These are phyloP conservation scores for Gentiana dahurica DNA, from an alignment of 257 asterid genomes.

Conservation along the genomic window DNA sequence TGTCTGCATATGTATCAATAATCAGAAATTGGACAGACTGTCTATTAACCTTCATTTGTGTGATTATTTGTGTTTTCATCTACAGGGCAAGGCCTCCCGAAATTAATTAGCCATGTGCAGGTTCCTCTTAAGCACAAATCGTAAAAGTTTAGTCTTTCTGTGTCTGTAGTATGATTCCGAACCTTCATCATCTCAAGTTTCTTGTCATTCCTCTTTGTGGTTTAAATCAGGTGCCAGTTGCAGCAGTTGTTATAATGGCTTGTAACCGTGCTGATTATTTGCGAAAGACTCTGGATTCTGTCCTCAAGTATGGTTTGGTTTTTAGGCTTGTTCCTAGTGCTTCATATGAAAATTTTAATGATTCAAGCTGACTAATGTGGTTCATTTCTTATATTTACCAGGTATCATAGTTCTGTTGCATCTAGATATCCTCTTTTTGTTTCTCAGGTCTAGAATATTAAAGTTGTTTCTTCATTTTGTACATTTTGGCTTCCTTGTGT, in stretches of 20 bases:
- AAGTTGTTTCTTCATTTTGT: constrained; percentile 2
- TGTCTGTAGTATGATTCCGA: neutral
- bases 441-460: constrained; percentile 56
- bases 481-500: neutral
- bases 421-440: constrained; percentile 83
- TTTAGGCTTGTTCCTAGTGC: constrained; percentile 11
- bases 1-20: too few relatives aligned
- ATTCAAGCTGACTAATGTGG: constrained; percentile 18
- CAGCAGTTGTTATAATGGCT: constrained; percentile 97
- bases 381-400: constrained; percentile 25
- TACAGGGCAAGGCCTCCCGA: constrained; percentile 73
- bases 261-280: constrained; percentile 99
- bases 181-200: neutral
- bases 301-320: constrained; percentile 53
- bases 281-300: constrained; percentile 75
- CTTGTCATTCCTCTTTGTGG: constrained; percentile 7
- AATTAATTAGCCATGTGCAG: constrained; percentile 61
- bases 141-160: constrained; percentile 4
- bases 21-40: too few relatives aligned
- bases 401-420: constrained; percentile 75
- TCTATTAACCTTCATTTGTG: constrained; percentile 2
- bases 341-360: neutral
- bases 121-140: constrained; percentile 29
- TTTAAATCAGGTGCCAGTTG: constrained; percentile 64
- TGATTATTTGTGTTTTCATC: constrained; percentile 13